Conservation (phyloP, 2,329 filamentous ascomycete species). For the Amauroascus verrucosus region DNA sequence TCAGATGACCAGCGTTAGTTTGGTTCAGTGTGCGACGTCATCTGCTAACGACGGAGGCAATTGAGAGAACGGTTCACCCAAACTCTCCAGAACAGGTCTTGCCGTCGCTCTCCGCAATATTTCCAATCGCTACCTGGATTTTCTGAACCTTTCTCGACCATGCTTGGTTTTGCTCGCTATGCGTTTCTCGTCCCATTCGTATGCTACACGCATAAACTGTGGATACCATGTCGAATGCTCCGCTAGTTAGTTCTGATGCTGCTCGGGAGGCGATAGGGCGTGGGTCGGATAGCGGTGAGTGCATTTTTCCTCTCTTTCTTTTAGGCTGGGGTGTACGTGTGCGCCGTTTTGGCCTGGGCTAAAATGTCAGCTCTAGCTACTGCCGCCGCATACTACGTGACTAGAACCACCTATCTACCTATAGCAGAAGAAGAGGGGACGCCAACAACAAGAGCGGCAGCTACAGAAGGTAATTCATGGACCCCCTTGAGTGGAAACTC, state of each 20-base stretch:
- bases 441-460: neutral
- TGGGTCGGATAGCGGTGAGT: neutral
- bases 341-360: neutral
- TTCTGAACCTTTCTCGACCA: neutral
- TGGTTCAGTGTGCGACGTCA: neutral
- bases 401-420: constrained; percentile 2
- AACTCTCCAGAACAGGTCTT: constrained; percentile 9
- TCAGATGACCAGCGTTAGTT: neutral
- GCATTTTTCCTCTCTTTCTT: neutral
- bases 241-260: neutral
- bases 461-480: constrained; percentile 6
- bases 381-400: constrained; percentile 8
- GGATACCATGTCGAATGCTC: constrained; percentile 6
- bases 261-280: neutral
- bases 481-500: neutral
- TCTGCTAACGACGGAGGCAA: neutral
- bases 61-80: constrained; percentile 6
- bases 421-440: neutral
- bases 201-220: neutral
- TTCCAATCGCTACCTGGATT: neutral
- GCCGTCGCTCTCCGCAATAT: constrained; percentile 1
- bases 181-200: neutral
- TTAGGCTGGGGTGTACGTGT: neutral
- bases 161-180: neutral
- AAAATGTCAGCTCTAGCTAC: neutral